Percentiles rank a stretch among this genome's conserved stretches.
These are phyloP conservation scores for Nannochloropsis salina DNA, from an alignment of 108 stramenopile species.

Conservation along the genomic window DNA sequence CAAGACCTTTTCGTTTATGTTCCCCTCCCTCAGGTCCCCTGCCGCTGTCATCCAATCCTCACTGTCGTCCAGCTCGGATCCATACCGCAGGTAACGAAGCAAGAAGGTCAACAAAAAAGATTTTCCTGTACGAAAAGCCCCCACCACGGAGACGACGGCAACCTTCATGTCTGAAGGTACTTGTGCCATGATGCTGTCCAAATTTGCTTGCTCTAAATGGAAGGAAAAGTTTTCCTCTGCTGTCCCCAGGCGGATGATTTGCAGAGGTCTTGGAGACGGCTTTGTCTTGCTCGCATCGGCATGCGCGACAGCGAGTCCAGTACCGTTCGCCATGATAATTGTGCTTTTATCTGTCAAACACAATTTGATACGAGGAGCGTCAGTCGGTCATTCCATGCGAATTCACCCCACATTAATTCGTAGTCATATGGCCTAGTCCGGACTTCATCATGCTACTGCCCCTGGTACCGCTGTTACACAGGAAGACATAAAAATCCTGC, in stretches of 20 bases:
- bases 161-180: slow-evolving; percentile 64
- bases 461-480: too few relatives aligned
- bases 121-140: slow-evolving; percentile 97
- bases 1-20: slow-evolving; percentile 29
- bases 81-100: slow-evolving; percentile 67
- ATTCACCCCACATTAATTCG: too few relatives aligned
- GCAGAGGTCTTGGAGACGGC: slow-evolving; percentile 28
- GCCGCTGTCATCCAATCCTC: slow-evolving; percentile 51
- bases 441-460: too few relatives aligned
- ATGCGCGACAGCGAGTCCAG: too few relatives aligned
- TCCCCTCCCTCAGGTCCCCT: slow-evolving; percentile 44
- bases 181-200: slow-evolving; percentile 34
- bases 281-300: background rate
- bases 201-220: slow-evolving; percentile 31
- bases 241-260: slow-evolving; percentile 35
- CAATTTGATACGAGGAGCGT: too few relatives aligned
- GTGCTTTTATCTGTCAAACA: too few relatives aligned
- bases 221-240: slow-evolving; percentile 47
- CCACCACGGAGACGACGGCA: slow-evolving; percentile 86
- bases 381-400: too few relatives aligned
- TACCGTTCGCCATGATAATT: too few relatives aligned
- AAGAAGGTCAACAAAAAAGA: slow-evolving; percentile 88
- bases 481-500: too few relatives aligned
- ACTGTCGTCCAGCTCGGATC: slow-evolving; percentile 36
- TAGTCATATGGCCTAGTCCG: too few relatives aligned